These are phyloP conservation scores for Poterioochromonas sp. DNA, from an alignment of 352 stramenopile genomes.

Conservation along the genomic window DNA sequence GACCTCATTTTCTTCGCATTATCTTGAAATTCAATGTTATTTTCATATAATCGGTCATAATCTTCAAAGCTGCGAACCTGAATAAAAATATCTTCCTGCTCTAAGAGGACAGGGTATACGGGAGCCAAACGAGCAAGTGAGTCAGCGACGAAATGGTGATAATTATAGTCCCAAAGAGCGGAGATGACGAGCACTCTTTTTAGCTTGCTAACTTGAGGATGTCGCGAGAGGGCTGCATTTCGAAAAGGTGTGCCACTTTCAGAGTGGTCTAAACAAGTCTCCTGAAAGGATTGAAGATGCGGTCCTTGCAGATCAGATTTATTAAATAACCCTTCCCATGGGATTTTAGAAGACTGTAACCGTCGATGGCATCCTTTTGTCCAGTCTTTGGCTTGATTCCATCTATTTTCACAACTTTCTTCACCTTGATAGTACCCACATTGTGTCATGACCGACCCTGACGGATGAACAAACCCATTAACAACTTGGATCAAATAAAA, in stretches of 20 bases:
- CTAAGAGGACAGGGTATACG: not conserved
- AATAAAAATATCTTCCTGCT: constrained; percentile 12
- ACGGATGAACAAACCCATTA: constrained; percentile 7
- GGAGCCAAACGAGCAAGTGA: constrained; percentile 7
- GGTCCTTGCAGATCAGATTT: too few relatives aligned
- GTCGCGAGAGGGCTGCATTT: not conserved
- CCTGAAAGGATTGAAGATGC: not conserved
- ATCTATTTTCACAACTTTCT: constrained; percentile 14
- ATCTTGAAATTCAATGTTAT: not conserved
- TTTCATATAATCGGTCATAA: not conserved
- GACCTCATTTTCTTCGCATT: not conserved
- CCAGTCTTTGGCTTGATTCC: not conserved
- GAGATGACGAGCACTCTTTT: constrained; percentile 7
- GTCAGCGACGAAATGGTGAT: constrained; percentile 24
- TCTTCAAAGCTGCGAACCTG: constrained; percentile 11
- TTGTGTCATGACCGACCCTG: not conserved
- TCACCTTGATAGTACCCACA: not conserved
- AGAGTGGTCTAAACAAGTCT: not conserved
- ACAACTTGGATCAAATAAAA: not conserved
- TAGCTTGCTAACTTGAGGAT: not conserved
- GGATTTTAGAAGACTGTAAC: not conserved
- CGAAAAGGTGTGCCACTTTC: not conserved
- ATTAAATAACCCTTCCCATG: not conserved
- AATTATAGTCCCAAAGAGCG: constrained; percentile 31
- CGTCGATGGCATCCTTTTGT: not conserved